Evolutionary conservation across 345 rosid genomes (phyloP).

Genomic region (Acer yangbiense): DNA sequence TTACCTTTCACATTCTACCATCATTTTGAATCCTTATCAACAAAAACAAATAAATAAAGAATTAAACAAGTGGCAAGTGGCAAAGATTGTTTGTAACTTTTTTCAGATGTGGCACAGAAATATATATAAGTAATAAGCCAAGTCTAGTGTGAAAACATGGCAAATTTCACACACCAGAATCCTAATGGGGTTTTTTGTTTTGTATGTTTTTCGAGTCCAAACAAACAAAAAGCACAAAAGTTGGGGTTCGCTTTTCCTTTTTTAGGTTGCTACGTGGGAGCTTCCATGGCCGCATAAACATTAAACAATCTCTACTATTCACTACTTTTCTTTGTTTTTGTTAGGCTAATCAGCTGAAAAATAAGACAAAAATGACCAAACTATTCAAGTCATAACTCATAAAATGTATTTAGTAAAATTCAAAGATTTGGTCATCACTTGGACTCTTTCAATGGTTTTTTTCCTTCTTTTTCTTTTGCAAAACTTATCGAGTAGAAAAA

Average conservation of each 20-base stretch:
- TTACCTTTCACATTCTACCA: conserved; percentile 1
- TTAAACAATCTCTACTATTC: background rate
- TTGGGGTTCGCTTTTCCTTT: conserved; percentile 5
- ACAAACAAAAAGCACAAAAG: background rate
- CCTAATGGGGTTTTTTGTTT: background rate
- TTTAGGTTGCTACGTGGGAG: conserved; percentile 18
- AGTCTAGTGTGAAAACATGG: conserved; percentile 9
- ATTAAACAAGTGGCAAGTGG: background rate
- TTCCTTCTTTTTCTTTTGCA: background rate
- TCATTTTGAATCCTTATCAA: background rate
- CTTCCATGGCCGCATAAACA: background rate
- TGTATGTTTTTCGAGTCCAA: background rate
- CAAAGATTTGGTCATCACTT: conserved; percentile 12
- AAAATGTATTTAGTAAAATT: background rate
- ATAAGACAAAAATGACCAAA: background rate
- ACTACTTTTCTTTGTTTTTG: background rate
- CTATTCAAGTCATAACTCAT: background rate
- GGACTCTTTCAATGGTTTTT: conserved; percentile 1
- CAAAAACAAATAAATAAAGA: background rate
- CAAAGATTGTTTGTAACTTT: background rate
- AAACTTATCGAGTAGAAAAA: background rate
- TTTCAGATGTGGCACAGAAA: conserved; percentile 15
- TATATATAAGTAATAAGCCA: background rate
- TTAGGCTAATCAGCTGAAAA: background rate
- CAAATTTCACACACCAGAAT: background rate